A percentile compares a stretch with the other conserved stretches of the same genome.
phyloP scores from a whole-genome alignment of 129 eudicot species.

The Flaveria sonorensis region DNA sequence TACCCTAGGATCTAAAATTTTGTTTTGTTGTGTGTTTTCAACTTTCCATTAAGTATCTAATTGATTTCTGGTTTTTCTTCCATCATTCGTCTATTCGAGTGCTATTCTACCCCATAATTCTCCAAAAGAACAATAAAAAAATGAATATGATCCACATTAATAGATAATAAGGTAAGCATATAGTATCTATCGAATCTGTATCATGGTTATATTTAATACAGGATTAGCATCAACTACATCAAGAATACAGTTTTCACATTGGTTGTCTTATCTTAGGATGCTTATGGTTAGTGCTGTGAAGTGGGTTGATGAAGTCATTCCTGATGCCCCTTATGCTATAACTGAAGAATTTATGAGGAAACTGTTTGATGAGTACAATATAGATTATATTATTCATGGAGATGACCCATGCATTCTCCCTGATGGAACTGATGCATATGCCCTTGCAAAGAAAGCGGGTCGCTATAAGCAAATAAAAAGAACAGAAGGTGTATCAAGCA shows the following conservation, averaged over 20 bases:
- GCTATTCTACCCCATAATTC: conserved; percentile 2
- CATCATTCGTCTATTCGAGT: neutral
- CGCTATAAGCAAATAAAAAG: conserved; percentile 97
- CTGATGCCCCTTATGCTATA: conserved; percentile 99
- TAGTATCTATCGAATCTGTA: neutral
- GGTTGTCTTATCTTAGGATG: conserved; percentile 55
- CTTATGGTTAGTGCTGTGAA: conserved; percentile 95
- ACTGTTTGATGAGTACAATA: conserved; percentile 82
- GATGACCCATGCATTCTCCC: conserved; percentile 98
- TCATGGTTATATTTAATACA: neutral
- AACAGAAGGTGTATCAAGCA: conserved; percentile 99
- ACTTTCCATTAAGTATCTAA: neutral
- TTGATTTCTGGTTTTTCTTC: neutral
- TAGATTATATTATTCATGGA: conserved; percentile 96
- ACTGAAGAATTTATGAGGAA: conserved; percentile 96
- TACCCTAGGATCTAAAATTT: neutral
- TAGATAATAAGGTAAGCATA: conserved; percentile 5
- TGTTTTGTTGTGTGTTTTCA: neutral
- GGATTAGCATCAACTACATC: neutral
- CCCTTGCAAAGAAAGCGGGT: conserved; percentile 97
- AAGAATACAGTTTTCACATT: neutral
- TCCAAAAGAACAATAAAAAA: neutral
- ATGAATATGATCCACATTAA: neutral
- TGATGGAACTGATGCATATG: conserved; percentile 97
- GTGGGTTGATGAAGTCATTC: conserved; percentile 97